Percentiles rank a stretch among this genome's conserved stretches.
Evolutionary conservation across 2,329 filamentous ascomycete genomes (phyloP).

Genomic region (Ophiocordyceps camponoti-floridani): DNA sequence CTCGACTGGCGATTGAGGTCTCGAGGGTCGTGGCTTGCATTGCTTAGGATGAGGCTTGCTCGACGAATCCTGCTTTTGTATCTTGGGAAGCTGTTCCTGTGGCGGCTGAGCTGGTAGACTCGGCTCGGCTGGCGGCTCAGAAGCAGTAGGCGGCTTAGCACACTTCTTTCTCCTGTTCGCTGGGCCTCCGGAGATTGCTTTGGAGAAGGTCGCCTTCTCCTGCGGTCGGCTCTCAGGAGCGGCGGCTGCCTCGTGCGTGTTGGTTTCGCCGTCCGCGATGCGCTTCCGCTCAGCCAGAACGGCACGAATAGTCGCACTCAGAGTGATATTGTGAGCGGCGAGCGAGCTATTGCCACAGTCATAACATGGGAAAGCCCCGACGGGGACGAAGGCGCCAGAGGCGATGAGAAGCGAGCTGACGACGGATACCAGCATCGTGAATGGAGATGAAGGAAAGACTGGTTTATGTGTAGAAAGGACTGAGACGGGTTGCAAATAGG

Average conservation of each 20-base stretch:
- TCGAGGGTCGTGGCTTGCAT: not conserved
- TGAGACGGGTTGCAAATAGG: not conserved
- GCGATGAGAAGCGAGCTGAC: not conserved
- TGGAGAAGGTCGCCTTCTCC: not conserved
- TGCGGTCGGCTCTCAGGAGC: not conserved
- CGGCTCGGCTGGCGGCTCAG: no score
- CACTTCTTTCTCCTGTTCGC: not conserved
- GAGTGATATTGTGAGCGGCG: not conserved
- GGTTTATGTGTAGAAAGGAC: not conserved
- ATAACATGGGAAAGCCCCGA: not conserved
- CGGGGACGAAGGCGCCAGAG: not conserved
- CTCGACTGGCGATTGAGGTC: not conserved
- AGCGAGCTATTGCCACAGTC: not conserved
- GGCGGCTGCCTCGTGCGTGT: not conserved
- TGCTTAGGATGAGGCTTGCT: not conserved
- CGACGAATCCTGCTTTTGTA: not conserved
- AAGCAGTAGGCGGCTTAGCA: not conserved
- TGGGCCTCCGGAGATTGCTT: not conserved
- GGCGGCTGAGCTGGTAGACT: not conserved
- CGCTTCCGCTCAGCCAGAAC: not conserved
- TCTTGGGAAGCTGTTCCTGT: not conserved
- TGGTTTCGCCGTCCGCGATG: not conserved
- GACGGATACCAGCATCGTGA: not conserved
- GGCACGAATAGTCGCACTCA: not conserved
- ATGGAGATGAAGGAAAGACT: not conserved